Base-by-base conservation (phyloP, 2,329 filamentous ascomycete genomes). In the Alternaria infectoria region DNA sequence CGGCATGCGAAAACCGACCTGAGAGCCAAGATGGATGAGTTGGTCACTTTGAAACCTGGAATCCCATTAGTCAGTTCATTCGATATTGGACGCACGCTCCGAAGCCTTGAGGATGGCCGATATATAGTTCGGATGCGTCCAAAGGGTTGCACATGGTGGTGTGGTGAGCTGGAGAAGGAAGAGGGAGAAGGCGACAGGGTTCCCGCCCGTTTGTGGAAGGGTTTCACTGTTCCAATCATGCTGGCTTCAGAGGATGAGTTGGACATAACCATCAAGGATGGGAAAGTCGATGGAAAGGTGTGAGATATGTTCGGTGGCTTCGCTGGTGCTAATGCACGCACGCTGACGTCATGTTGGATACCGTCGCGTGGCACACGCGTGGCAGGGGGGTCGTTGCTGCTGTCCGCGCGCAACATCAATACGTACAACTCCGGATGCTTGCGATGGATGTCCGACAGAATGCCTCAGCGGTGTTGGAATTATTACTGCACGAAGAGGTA, bases 111-210 rank as follows among this genome's bases (percentile, higher is more conserved):
- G 15, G 17, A 59, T 5, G 56, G 56, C 8, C 23, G 17, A 11
- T 54, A 54, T 19, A 59, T 15, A 21, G 32, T 54, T 36, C 36
- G 47, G 10, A 45, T 59, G 15, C 23, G 43, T 21, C 32, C 47
- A 30, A 59, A 51, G 19, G 25, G 56, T 32, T 59, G 56, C 30
- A 47, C 46, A 17, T 59, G 56, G 47, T 59, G 56, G 56, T 26
- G 32, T 6, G 36, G 47, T 15, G 49, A 28, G 45, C 15, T 57
- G 17, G 25, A 21, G 19, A 57, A 36, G 12, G 44, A 61, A 15
- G 52, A 57, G 5, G 49, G 21, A n/a, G 58, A 32, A 45, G 52
- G 47, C 9, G 32, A 36, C 21, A 51, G 43, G 25, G 58, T 57
- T 30, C 32, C 52, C 17, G 4, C 32, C 2, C 52, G 45, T 26